A percentile compares a stretch with the other conserved stretches of the same genome.
Conservation (phyloP, 2,329 filamentous ascomycete genomes). For the Zarea fungicola region DNA sequence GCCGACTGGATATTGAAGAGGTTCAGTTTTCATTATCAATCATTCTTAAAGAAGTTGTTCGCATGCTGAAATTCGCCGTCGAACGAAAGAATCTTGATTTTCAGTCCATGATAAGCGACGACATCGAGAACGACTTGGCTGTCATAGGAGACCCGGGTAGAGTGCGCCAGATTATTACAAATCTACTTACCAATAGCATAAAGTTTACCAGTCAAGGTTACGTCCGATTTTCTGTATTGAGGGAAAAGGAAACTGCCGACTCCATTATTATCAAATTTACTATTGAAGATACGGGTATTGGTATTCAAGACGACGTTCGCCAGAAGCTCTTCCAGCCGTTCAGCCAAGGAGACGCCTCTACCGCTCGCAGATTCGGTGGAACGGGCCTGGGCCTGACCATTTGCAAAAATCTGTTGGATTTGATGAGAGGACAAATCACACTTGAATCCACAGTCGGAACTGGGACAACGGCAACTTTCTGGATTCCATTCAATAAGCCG, state of each 20-base stretch:
- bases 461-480: constrained; percentile 71
- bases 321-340: constrained; percentile 74
- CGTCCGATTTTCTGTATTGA: constrained; percentile 61
- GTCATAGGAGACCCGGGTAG: constrained; percentile 84
- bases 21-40: constrained; percentile 72
- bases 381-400: constrained; percentile 76
- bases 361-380: constrained; percentile 71
- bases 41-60: constrained; percentile 72
- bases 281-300: constrained; percentile 74
- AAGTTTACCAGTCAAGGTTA: constrained; percentile 67
- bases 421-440: constrained; percentile 73
- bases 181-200: constrained; percentile 71
- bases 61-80: constrained; percentile 84
- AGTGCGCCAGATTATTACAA: constrained; percentile 77
- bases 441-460: constrained; percentile 61
- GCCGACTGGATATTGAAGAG: constrained; percentile 71
- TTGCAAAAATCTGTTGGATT: constrained; percentile 71
- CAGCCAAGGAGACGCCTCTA: constrained; percentile 75
- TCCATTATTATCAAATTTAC: constrained; percentile 64
- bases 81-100: constrained; percentile 74
- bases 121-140: constrained; percentile 62
- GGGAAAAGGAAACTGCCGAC: constrained; percentile 59
- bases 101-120: constrained; percentile 56
- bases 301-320: constrained; percentile 72
- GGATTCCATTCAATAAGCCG: constrained; percentile 71